Evolutionary conservation across 352 stramenopile species (phyloP).

Genomic region (Globisporangium nagaii): DNA sequence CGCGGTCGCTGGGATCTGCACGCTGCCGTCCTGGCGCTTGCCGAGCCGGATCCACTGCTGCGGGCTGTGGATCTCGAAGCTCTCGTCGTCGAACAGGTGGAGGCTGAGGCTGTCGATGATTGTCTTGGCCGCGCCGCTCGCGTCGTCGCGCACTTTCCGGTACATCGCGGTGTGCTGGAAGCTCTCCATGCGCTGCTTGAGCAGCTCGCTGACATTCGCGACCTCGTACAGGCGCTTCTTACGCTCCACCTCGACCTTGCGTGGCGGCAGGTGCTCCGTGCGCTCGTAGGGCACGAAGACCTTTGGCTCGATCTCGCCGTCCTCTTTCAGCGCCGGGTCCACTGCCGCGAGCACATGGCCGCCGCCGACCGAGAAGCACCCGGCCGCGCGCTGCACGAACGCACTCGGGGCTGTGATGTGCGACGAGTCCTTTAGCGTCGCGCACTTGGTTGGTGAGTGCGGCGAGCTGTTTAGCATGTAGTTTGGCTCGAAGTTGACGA

Average conservation of each 20-base stretch:
- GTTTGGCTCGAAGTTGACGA: constrained; percentile 60
- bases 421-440: constrained; percentile 30
- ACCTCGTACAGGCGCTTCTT: constrained; percentile 59
- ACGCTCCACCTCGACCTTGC: constrained; percentile 64
- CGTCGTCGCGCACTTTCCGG: constrained; percentile 32
- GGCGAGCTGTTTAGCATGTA: constrained; percentile 11
- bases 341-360: constrained; percentile 33
- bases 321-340: constrained; percentile 33
- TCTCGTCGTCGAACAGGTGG: constrained; percentile 77
- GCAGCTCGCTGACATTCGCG: constrained; percentile 33
- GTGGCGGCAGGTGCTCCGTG: constrained; percentile 41
- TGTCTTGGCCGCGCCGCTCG: constrained; percentile 39
- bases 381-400: constrained; percentile 28
- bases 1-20: constrained; percentile 68
- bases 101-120: constrained; percentile 61
- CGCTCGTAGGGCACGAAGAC: constrained; percentile 67
- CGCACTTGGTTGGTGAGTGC: constrained; percentile 22
- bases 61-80: constrained; percentile 62
- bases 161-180: constrained; percentile 35
- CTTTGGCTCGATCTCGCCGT: constrained; percentile 64
- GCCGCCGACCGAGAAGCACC: constrained; percentile 46
- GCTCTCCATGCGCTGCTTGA: constrained; percentile 35
- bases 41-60: constrained; percentile 63
- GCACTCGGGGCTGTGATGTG: constrained; percentile 31
- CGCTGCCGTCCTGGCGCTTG: constrained; percentile 32